phyloP scores from a whole-genome alignment of 495 filamentous ascomycete genomes.

The Pseudevernia furfuracea region DNA sequence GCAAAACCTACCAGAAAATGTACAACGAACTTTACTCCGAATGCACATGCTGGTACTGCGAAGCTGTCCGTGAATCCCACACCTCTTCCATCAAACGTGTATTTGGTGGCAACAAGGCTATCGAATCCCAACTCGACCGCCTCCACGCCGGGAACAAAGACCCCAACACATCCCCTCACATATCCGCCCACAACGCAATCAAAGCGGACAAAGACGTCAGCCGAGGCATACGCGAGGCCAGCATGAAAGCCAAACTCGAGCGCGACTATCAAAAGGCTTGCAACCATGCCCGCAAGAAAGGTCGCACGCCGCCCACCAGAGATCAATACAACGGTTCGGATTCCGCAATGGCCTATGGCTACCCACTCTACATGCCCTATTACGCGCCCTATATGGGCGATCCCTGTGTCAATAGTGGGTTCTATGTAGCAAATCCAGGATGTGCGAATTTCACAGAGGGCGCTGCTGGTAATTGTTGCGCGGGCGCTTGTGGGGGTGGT shows the following conservation, averaged over 20 bases:
- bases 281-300: conserved; percentile 55
- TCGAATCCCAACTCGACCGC: conserved; percentile 47
- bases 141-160: conserved; percentile 39
- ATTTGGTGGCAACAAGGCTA: conserved; percentile 29
- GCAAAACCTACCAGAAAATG: conserved; percentile 54
- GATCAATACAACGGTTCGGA: conserved; percentile 42
- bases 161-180: conserved; percentile 31
- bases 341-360: conserved; percentile 39
- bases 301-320: conserved; percentile 40
- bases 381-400: conserved; percentile 48
- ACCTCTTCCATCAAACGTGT: conserved; percentile 35
- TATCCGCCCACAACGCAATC: conserved; percentile 20
- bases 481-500: conserved; percentile 44
- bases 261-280: conserved; percentile 53
- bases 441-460: conserved; percentile 39
- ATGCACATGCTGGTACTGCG: conserved; percentile 90
- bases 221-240: conserved; percentile 21
- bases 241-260: conserved; percentile 42
- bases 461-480: conserved; percentile 40
- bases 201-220: conserved; percentile 11
- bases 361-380: conserved; percentile 44
- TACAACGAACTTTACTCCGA: conserved; percentile 64
- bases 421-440: conserved; percentile 39
- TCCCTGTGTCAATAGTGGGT: conserved; percentile 34
- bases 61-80: conserved; percentile 60